These are phyloP conservation scores for Plasmodium vinckei DNA, from an alignment of 169 alveolate genomes.

Conservation along the genomic window DNA sequence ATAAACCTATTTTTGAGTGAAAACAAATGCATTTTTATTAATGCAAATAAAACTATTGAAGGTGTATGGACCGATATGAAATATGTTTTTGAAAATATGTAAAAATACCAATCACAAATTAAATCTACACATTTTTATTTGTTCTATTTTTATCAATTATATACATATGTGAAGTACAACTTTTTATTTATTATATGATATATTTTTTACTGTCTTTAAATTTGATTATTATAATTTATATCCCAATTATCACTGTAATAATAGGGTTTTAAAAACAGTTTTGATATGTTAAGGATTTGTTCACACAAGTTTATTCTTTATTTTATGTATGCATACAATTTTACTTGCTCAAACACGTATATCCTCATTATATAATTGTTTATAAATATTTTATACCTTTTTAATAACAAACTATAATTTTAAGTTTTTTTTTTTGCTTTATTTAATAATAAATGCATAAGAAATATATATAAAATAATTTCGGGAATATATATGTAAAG, in stretches of 20 bases:
- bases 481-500: no score
- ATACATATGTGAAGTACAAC: not conserved
- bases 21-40: conserved; percentile 86
- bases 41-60: conserved; percentile 86
- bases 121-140: not conserved
- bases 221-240: not conserved
- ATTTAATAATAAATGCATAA: no score
- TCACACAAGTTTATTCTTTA: no score
- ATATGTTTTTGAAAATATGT: conserved; percentile 67
- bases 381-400: not conserved
- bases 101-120: not conserved
- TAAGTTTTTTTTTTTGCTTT: no score
- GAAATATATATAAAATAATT: no score
- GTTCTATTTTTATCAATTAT: not conserved
- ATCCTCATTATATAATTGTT: not conserved
- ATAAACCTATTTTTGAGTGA: conserved; percentile 86
- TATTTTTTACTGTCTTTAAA: not conserved
- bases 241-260: not conserved
- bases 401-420: no score
- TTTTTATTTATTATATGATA: not conserved
- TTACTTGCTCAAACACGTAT: not conserved
- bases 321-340: not conserved
- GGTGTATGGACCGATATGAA: conserved; percentile 85
- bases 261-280: no score
- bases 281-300: no score